Conservation (phyloP, 352 stramenopile species). For the Pythium grandisporangium region DNA sequence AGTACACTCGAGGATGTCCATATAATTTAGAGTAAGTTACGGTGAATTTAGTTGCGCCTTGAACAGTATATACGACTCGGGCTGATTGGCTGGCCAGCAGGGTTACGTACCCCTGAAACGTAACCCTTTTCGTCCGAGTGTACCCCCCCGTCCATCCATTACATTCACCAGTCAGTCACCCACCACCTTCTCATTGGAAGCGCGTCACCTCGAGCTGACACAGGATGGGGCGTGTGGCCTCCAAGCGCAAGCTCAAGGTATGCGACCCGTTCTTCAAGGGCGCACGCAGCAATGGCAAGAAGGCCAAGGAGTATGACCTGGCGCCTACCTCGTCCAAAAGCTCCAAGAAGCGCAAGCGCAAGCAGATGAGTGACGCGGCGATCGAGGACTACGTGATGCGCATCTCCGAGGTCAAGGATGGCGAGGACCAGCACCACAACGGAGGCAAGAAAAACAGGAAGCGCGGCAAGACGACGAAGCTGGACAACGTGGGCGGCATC, state of each 20-base stretch:
- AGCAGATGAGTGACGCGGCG: slow-evolving; percentile 40
- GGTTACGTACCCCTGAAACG: too few species aligned
- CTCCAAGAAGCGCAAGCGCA: slow-evolving; percentile 74
- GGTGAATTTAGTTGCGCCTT: too few species aligned
- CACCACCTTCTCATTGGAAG: neutral
- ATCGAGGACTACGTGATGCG: slow-evolving; percentile 63
- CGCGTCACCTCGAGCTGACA: too few species aligned
- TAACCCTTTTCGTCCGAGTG: neutral
- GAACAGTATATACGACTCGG: too few species aligned
- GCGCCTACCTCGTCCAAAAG: slow-evolving; percentile 61
- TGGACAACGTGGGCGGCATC: slow-evolving; percentile 44
- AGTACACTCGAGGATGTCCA: too few species aligned
- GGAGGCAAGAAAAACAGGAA: slow-evolving; percentile 13
- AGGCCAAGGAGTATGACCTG: slow-evolving; percentile 56
- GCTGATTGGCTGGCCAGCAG: too few species aligned
- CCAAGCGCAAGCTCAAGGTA: slow-evolving; percentile 82
- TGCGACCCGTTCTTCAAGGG: slow-evolving; percentile 85
- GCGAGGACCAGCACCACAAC: slow-evolving; percentile 9
- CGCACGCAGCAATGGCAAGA: slow-evolving; percentile 62
- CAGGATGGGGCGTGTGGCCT: slow-evolving; percentile 52
- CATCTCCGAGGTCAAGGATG: slow-evolving; percentile 23
- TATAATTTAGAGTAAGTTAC: too few species aligned
- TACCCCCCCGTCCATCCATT: neutral
- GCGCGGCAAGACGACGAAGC: slow-evolving; percentile 35
- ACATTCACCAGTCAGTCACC: neutral